Percentiles rank a stretch among this genome's conserved stretches.
Conservation (phyloP, 208 protist genomes). For the Jaenimonas drosophilae region DNA sequence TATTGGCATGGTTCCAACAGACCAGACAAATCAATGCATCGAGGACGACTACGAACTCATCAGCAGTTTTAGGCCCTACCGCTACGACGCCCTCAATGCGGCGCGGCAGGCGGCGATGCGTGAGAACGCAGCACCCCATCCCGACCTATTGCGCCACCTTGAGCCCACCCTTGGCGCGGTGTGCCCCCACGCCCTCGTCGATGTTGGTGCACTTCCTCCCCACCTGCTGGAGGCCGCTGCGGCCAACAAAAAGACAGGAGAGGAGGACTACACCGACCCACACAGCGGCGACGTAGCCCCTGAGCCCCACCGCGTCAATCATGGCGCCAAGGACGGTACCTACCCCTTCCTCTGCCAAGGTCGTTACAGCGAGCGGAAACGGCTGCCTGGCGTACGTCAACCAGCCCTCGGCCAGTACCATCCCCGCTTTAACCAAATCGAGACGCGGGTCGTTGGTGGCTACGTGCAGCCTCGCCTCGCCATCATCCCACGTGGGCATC, state of each 20-base stretch:
- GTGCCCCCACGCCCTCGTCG: conserved; percentile 26
- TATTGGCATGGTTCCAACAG: conserved; percentile 50
- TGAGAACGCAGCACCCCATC: conserved; percentile 42
- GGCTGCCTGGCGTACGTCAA: conserved; percentile 34
- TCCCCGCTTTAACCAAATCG: conserved; percentile 36
- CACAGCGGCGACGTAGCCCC: background rate
- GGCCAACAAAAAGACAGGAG: background rate
- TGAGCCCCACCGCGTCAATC: background rate
- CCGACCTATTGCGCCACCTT: conserved; percentile 49
- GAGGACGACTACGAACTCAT: conserved; percentile 72
- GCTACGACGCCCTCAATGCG: conserved; percentile 41
- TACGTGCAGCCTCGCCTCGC: conserved; percentile 30
- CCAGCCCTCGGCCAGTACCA: conserved; percentile 67
- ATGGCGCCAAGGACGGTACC: conserved; percentile 17
- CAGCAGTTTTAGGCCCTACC: conserved; percentile 77
- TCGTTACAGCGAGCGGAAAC: conserved; percentile 5
- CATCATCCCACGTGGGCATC: background rate
- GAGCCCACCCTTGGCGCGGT: conserved; percentile 27
- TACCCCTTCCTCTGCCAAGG: conserved; percentile 34
- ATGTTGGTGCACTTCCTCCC: conserved; percentile 35
- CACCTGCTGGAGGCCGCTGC: conserved; percentile 11
- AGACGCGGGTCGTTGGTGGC: conserved; percentile 53
- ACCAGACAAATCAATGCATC: conserved; percentile 36
- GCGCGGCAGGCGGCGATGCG: conserved; percentile 28
- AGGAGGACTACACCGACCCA: background rate